Percentiles rank a stretch among this genome's conserved stretches.
Conservation (phyloP, 345 rosid genomes). For the Turritis glabra region DNA sequence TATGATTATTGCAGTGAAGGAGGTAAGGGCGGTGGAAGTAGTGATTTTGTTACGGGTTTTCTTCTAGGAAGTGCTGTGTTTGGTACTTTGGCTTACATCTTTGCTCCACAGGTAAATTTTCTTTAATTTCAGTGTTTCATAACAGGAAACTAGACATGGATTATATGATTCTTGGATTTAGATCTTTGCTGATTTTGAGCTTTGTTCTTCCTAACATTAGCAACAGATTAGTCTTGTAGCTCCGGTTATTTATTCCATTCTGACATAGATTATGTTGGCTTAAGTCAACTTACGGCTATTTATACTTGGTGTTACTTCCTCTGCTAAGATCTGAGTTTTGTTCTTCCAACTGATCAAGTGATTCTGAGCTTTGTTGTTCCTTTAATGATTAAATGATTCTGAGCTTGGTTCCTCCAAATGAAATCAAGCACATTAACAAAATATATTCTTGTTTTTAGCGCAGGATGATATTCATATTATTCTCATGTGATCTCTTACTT, state of each 20-base stretch:
- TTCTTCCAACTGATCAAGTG: background rate
- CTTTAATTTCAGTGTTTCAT: constrained; percentile 51
- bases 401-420: background rate
- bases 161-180: background rate
- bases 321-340: background rate
- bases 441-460: background rate
- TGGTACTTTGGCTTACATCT: constrained; percentile 70
- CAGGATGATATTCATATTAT: background rate
- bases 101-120: constrained; percentile 73
- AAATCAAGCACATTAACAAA: background rate
- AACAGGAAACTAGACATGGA: constrained; percentile 39
- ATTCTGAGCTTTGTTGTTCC: background rate
- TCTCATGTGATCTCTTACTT: background rate
- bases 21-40: constrained; percentile 48
- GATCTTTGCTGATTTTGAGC: background rate
- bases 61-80: constrained; percentile 78
- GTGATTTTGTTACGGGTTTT: constrained; percentile 68
- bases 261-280: background rate
- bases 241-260: background rate
- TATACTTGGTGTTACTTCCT: background rate
- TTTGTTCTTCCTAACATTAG: background rate
- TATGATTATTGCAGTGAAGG: constrained; percentile 40
- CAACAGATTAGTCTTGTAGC: background rate
- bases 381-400: background rate
- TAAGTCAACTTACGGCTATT: background rate